These are phyloP conservation scores for Aureobasidium mangrovei DNA, from an alignment of 2,329 filamentous ascomycete species.

Conservation along the genomic window DNA sequence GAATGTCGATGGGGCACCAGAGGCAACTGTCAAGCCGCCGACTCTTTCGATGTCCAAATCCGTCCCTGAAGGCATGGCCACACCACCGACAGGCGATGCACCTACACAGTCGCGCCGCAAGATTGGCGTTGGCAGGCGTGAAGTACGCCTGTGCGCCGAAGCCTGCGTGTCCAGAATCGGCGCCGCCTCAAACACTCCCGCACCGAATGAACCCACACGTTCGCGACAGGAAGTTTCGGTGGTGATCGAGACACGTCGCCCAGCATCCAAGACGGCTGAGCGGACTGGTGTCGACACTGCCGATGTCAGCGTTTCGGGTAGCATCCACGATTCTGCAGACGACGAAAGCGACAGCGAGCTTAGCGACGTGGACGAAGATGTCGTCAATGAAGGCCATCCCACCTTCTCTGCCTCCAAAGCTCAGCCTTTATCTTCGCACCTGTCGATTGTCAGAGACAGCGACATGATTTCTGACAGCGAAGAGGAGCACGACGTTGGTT, in stretches of 20 bases:
- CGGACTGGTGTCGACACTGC: conserved; percentile 27
- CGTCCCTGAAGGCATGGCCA: conserved; percentile 17
- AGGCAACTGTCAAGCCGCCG: conserved; percentile 1
- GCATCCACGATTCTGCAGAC: conserved; percentile 47
- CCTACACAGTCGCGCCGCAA: conserved; percentile 30
- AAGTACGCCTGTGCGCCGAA: conserved; percentile 52
- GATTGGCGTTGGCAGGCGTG: conserved; percentile 51
- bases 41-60: conserved; percentile 6
- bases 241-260: conserved; percentile 20
- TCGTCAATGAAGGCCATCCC: conserved; percentile 17
- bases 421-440: neutral
- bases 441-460: neutral
- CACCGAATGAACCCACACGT: conserved; percentile 10
- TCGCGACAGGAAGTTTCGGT: conserved; percentile 19
- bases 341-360: conserved; percentile 49
- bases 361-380: conserved; percentile 41
- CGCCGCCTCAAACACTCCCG: neutral
- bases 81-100: conserved; percentile 14
- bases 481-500: conserved; percentile 8
- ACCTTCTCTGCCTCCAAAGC: conserved; percentile 10
- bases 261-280: conserved; percentile 21
- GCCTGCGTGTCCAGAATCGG: conserved; percentile 37
- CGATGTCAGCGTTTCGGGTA: conserved; percentile 37
- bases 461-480: conserved; percentile 8
- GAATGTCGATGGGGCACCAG: conserved; percentile 25